Evolutionary conservation across 768 basidiomycete genomes (phyloP).

Genomic region (Botryobasidium botryosum): DNA sequence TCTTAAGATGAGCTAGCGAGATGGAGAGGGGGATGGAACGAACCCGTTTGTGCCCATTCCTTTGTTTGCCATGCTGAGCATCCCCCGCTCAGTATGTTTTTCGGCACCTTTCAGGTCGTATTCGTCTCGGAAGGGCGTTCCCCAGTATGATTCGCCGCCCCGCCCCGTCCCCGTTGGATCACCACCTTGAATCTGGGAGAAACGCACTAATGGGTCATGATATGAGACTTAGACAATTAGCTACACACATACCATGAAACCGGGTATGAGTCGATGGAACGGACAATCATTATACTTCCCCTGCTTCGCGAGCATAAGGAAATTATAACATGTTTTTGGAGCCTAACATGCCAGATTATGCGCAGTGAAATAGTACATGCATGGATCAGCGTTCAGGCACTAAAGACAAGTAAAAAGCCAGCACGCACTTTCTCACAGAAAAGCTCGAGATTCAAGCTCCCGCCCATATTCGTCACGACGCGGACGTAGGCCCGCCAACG

Average conservation of each 20-base stretch:
- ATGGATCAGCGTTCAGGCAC: not conserved
- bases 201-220: constrained; percentile 5
- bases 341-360: constrained; percentile 33
- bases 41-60: constrained; percentile 78
- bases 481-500: constrained; percentile 89
- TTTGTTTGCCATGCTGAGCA: constrained; percentile 90
- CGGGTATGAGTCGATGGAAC: constrained; percentile 87
- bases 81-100: constrained; percentile 70
- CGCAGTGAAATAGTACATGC: not conserved
- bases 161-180: constrained; percentile 93
- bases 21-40: constrained; percentile 18
- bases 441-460: constrained; percentile 65
- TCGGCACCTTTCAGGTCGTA: constrained; percentile 75
- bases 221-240: not conserved
- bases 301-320: constrained; percentile 76
- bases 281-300: constrained; percentile 82
- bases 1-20: not conserved
- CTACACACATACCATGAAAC: constrained; percentile 61
- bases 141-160: constrained; percentile 89
- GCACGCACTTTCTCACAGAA: constrained; percentile 66
- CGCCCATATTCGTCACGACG: constrained; percentile 80
- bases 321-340: constrained; percentile 98
- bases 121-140: constrained; percentile 91
- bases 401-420: not conserved
- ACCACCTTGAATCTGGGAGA: constrained; percentile 76